Percentiles rank a stretch among this genome's conserved stretches.
These are phyloP conservation scores for Pyrenula massariospora DNA, from an alignment of 495 filamentous ascomycete species.

Conservation along the genomic window DNA sequence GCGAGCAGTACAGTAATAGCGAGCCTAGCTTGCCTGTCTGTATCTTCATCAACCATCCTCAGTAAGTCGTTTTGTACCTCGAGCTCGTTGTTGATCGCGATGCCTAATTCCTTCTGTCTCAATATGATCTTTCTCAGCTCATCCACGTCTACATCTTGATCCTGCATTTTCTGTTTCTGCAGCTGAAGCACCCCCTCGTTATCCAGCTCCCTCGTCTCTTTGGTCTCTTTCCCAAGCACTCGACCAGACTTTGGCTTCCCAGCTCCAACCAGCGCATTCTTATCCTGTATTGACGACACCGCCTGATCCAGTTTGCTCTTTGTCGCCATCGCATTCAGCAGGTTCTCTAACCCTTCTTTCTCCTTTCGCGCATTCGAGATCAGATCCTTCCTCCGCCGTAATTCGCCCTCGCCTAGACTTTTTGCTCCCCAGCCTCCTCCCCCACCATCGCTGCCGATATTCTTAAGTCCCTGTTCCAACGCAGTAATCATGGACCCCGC, in stretches of 20 bases:
- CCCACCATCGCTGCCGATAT: constrained; percentile 16
- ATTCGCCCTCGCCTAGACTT: constrained; percentile 73
- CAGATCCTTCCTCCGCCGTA: constrained; percentile 69
- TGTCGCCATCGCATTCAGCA: constrained; percentile 60
- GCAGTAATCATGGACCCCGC: constrained; percentile 54
- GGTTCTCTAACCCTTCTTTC: constrained; percentile 71
- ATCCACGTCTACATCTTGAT: constrained; percentile 76
- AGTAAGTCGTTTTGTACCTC: constrained; percentile 76
- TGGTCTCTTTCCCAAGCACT: constrained; percentile 82
- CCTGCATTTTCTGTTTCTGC: constrained; percentile 69
- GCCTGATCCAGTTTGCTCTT: constrained; percentile 36
- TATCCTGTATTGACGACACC: constrained; percentile 42
- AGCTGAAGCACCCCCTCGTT: constrained; percentile 81
- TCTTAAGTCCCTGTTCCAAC: constrained; percentile 61
- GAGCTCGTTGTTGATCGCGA: constrained; percentile 76
- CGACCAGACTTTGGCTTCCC: constrained; percentile 35
- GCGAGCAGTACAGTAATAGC: constrained; percentile 3
- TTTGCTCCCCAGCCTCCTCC: constrained; percentile 18
- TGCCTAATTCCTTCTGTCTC: constrained; percentile 75
- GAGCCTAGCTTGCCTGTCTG: constrained; percentile 36
- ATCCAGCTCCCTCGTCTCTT: constrained; percentile 76
- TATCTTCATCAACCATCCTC: constrained; percentile 62
- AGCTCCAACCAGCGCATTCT: constrained; percentile 33
- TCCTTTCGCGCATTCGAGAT: constrained; percentile 69
- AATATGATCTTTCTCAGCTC: constrained; percentile 64